These are phyloP conservation scores for Exophiala dermatitidis DNA, from an alignment of 2,329 filamentous ascomycete species.

Conservation along the genomic window DNA sequence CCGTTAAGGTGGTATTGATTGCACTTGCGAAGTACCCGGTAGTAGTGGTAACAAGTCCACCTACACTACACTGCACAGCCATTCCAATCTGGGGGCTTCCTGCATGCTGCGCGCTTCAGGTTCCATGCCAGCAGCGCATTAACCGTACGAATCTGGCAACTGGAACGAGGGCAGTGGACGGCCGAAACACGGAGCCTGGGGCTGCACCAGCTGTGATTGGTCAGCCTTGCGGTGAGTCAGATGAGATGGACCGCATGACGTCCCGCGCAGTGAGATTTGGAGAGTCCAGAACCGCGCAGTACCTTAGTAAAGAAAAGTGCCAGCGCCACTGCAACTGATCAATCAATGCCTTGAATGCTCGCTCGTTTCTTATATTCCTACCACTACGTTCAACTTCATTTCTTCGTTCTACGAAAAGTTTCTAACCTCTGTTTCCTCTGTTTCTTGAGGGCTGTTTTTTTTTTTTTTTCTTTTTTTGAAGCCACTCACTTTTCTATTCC, in stretches of 20 bases:
- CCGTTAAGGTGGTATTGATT: background rate
- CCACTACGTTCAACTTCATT: background rate
- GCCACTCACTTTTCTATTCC: background rate
- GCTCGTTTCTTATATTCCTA: background rate
- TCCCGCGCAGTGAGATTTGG: slow-evolving; percentile 6
- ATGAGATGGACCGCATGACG: slow-evolving; percentile 13
- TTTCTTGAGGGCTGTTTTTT: too few relatives aligned
- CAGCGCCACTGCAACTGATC: slow-evolving; percentile 4
- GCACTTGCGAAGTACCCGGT: background rate
- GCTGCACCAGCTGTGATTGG: slow-evolving; percentile 3
- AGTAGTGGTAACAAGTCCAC: too few relatives aligned
- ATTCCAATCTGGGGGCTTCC: too few relatives aligned
- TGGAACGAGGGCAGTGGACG: too few relatives aligned
- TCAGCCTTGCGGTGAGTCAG: slow-evolving; percentile 10
- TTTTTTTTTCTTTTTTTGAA: too few relatives aligned
- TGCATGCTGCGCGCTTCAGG: too few relatives aligned
- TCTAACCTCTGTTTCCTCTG: too few relatives aligned
- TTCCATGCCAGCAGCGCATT: too few relatives aligned
- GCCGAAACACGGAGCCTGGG: background rate
- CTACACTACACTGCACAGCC: background rate
- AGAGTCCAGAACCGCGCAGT: background rate
- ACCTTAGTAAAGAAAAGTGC: slow-evolving; percentile 2
- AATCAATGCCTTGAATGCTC: background rate
- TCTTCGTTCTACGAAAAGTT: background rate
- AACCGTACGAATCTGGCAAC: too few relatives aligned